Conservation (phyloP, 1,284 basidiomycete species). For the Malassezia globosa region DNA sequence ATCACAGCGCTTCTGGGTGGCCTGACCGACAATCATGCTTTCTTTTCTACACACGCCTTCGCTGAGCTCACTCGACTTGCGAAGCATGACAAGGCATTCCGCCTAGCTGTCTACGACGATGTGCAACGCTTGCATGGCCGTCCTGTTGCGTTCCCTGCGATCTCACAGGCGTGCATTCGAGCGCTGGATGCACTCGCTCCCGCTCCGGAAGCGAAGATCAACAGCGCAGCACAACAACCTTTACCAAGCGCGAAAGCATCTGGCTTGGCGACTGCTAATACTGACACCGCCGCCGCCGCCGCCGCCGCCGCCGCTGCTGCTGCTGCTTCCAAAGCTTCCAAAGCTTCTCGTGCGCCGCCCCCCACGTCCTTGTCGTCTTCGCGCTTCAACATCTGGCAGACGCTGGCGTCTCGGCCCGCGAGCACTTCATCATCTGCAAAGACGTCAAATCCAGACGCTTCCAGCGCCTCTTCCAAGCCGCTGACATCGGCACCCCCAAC, state of each 20-base stretch:
- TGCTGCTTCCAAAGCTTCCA: background rate
- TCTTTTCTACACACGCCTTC: constrained; percentile 30
- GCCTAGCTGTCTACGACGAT: constrained; percentile 23
- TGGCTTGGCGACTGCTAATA: too few species aligned
- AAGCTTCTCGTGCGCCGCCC: too few species aligned
- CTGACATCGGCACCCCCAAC: background rate
- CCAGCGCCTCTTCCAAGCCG: background rate
- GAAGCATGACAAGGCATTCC: constrained; percentile 14
- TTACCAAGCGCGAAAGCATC: background rate
- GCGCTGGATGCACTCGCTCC: constrained; percentile 15
- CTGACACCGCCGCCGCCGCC: too few species aligned
- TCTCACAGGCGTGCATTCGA: constrained; percentile 21
- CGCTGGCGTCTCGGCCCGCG: constrained; percentile 6
- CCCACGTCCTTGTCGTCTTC: background rate
- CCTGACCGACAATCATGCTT: constrained; percentile 22
- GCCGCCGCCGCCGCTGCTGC: background rate
- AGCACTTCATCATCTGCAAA: background rate
- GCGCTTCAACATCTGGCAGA: constrained; percentile 8
- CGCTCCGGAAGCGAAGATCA: background rate
- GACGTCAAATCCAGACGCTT: background rate
- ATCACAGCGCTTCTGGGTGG: constrained; percentile 26
- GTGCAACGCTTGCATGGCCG: constrained; percentile 22
- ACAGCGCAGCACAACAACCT: too few species aligned
- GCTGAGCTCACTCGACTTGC: constrained; percentile 23
- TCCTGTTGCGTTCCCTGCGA: constrained; percentile 20